Percentiles rank a stretch among this genome's conserved stretches.
phyloP scores from a whole-genome alignment of 768 basidiomycete genomes.

The Auriscalpium microsporum region DNA sequence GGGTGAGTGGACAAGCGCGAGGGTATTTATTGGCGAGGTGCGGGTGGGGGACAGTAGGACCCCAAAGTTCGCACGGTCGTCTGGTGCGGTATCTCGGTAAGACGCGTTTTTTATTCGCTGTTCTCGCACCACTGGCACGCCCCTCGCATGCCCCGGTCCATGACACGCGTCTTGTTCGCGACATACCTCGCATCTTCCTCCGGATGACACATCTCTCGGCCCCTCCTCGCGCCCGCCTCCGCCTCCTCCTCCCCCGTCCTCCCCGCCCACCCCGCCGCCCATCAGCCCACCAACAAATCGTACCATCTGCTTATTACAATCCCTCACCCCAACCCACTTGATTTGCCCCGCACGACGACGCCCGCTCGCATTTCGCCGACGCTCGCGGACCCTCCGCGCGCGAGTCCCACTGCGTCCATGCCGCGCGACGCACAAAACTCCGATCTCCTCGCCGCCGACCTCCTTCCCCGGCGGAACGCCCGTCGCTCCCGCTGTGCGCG shows the following conservation, averaged over 20 bases:
- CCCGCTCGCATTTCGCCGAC: no score
- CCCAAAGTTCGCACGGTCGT: slow-evolving; percentile 15
- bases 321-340: background rate
- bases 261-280: background rate
- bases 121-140: background rate
- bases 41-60: background rate
- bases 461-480: no score
- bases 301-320: no score
- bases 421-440: no score
- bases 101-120: background rate
- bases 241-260: background rate
- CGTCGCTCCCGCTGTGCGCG: no score
- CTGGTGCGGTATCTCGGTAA: background rate
- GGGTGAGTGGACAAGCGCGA: background rate
- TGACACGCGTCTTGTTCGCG: background rate
- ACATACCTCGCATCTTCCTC: background rate
- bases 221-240: background rate
- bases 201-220: background rate
- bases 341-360: no score
- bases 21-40: slow-evolving; percentile 12
- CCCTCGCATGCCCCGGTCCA: background rate
- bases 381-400: no score
- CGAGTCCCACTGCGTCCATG: no score
- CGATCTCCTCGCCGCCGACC: no score
- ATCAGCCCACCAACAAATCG: background rate